These are phyloP conservation scores for Yamadazyma scolyti DNA, from an alignment of 805 yeast genomes.

Conservation along the genomic window DNA sequence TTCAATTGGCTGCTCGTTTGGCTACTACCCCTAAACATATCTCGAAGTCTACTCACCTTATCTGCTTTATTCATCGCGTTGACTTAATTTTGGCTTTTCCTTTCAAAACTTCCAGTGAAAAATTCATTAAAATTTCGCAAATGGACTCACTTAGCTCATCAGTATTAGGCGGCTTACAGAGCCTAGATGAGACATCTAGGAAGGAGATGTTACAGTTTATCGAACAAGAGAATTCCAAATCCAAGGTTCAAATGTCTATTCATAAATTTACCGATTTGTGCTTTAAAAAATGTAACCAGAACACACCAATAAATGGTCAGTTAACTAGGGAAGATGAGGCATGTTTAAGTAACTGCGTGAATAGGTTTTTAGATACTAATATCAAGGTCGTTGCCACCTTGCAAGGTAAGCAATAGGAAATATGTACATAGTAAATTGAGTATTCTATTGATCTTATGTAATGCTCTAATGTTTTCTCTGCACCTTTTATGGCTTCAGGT, in stretches of 20 bases:
- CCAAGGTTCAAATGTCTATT: slow-evolving; percentile 82
- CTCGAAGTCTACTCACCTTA: not conserved
- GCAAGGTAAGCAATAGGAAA: slow-evolving; percentile 18
- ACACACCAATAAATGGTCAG: slow-evolving; percentile 41
- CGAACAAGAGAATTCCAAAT: slow-evolving; percentile 79
- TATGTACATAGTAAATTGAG: no score
- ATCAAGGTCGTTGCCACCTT: slow-evolving; percentile 69
- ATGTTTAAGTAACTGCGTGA: slow-evolving; percentile 78
- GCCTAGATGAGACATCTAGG: slow-evolving; percentile 62
- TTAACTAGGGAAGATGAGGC: slow-evolving; percentile 59
- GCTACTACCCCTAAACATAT: not conserved
- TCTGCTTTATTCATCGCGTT: no score
- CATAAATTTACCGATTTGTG: slow-evolving; percentile 89
- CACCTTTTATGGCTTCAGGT: not conserved
- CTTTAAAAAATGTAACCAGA: slow-evolving; percentile 76
- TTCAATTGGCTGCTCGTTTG: not conserved
- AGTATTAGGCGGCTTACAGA: slow-evolving; percentile 20
- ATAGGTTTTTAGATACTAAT: slow-evolving; percentile 83
- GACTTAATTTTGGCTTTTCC: not conserved
- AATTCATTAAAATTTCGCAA: no score
- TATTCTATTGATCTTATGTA: no score
- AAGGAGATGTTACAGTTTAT: slow-evolving; percentile 72
- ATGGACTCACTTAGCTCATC: slow-evolving; percentile 3
- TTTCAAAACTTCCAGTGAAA: not conserved
- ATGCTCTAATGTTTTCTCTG: no score